Base-by-base conservation (phyloP, 2,329 filamentous ascomycete species). In the Gaeumannomyces sp. region DNA sequence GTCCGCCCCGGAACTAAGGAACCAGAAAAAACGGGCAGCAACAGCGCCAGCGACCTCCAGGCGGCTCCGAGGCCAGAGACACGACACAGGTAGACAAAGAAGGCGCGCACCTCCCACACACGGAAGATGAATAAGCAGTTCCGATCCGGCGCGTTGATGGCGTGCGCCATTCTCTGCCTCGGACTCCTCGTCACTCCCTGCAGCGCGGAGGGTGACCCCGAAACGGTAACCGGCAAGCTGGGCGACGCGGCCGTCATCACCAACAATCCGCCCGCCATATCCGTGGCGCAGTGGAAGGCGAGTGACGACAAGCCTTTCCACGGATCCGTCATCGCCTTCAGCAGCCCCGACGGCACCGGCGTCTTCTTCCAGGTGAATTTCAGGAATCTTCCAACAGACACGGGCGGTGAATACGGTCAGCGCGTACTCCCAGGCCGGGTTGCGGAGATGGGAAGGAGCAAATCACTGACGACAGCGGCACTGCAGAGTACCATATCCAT, bases 401-500 rank as follows among this genome's bases (percentile, higher is more conserved):
- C 22, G 13, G 73, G 70, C 31, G 75, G 72, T 8, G 72, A 73
- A 4, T 74, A 76, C 65, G 65, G 74, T 76, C 70, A 64, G 73
- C 62, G 1, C 11, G 2, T 16, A 31, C 50, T 14, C n/a, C 29
- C 28, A 2, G 6, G 11, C 11, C 11, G 27, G n/a, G 5, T 25
- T 58, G n/a, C 4, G 4, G 29, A 31, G 27, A 4, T 10, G 27
- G 19, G 31, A 57, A 57, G 2, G 19, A 57, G 25, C 7, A 57
- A 57, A 27, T 22, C 1, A 56, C 14, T 4, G 19, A 45, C 16
- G 8, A 7, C 13, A 14, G 19, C 19, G 14, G 16, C 38, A 8
- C 45, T 7, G 6, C 65, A 90, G 89, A 79, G 66, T 93, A 92
- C 78, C 90, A 93, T 74, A 79, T 94, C 69, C 91, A 94, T 76